phyloP scores from a whole-genome alignment of 2,329 filamentous ascomycete genomes.

The Cladosporium sp. region DNA sequence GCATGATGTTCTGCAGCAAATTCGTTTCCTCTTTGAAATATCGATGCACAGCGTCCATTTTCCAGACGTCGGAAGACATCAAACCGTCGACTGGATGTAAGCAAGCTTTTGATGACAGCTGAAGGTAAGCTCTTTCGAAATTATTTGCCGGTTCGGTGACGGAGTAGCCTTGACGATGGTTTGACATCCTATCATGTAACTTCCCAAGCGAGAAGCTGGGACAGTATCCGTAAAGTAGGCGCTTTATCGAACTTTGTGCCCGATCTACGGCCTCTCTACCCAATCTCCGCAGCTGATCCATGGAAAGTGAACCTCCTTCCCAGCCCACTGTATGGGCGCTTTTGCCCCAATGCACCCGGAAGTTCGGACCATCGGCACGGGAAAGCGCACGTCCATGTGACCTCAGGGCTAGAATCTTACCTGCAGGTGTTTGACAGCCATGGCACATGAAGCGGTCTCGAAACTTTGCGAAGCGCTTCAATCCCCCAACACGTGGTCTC shows the following conservation, averaged over 20 bases:
- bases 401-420: slow-evolving; percentile 5
- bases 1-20: not conserved
- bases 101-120: not conserved
- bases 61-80: not conserved
- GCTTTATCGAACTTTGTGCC: not conserved
- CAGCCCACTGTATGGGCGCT: not conserved
- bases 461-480: not conserved
- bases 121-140: not conserved
- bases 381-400: slow-evolving; percentile 7
- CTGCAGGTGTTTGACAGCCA: slow-evolving; percentile 1
- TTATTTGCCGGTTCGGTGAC: slow-evolving; percentile 9
- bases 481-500: not conserved
- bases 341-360: slow-evolving; percentile 8
- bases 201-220: not conserved
- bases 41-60: not conserved
- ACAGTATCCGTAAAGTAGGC: slow-evolving; percentile 4
- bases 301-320: not conserved
- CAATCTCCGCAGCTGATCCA: slow-evolving; percentile 2
- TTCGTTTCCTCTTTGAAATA: not conserved
- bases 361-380: slow-evolving; percentile 3
- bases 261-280: not conserved
- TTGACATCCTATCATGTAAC: slow-evolving; percentile 4
- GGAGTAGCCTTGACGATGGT: slow-evolving; percentile 5
- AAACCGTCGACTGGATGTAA: not conserved
- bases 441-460: slow-evolving; percentile 7